A percentile compares a stretch with the other conserved stretches of the same genome.
Evolutionary conservation across 768 basidiomycete species (phyloP).

Genomic region (Suillus occidentalis): DNA sequence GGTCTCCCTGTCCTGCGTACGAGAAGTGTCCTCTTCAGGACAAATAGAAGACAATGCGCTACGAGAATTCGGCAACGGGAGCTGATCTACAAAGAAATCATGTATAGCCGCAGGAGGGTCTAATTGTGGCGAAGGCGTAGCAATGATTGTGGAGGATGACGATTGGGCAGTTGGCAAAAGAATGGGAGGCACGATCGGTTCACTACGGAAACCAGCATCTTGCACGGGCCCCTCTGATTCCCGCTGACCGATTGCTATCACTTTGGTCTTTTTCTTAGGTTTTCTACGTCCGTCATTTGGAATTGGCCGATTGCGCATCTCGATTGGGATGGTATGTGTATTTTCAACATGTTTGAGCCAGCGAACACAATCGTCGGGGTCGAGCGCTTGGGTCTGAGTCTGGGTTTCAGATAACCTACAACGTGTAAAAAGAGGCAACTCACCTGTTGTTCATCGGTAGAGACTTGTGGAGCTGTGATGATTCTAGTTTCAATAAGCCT

Average conservation of each 20-base stretch:
- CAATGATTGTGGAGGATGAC: background rate
- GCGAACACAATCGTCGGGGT: background rate
- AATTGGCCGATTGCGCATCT: constrained; percentile 8
- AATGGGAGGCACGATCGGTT: background rate
- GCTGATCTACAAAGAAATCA: background rate
- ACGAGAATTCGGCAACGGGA: background rate
- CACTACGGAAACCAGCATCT: background rate
- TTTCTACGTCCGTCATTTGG: constrained; percentile 11
- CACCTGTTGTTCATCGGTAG: background rate
- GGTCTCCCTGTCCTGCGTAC: background rate
- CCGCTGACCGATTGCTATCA: background rate
- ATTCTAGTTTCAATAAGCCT: constrained; percentile 7
- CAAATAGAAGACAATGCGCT: background rate
- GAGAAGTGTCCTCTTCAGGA: background rate
- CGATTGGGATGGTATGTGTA: background rate
- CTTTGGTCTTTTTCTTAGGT: background rate
- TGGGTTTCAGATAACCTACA: background rate
- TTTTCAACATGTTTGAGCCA: constrained; percentile 4
- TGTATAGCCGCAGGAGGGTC: background rate
- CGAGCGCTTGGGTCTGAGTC: background rate
- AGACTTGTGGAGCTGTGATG: background rate
- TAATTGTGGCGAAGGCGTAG: background rate
- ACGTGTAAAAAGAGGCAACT: background rate
- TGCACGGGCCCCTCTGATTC: background rate
- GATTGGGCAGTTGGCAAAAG: background rate